Conservation (phyloP, 495 filamentous ascomycete genomes). For the Lentithecium fluviatile region DNA sequence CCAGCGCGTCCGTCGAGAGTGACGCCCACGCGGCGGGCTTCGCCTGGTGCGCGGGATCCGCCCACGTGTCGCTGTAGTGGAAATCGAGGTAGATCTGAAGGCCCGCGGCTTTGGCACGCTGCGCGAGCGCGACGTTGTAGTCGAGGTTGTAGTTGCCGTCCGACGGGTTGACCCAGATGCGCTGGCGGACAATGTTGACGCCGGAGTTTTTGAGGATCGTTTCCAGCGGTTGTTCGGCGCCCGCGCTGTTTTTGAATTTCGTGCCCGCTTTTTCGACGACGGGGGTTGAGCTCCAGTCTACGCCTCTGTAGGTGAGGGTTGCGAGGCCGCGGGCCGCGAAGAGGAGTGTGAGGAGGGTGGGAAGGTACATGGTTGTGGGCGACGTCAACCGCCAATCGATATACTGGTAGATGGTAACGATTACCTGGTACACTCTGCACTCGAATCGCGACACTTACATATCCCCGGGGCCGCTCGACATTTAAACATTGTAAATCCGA, state of each 20-base stretch:
- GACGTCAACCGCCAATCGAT: no score
- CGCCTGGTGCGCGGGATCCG: conserved; percentile 46
- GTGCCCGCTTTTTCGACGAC: conserved; percentile 63
- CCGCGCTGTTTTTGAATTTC: conserved; percentile 57
- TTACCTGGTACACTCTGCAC: no score
- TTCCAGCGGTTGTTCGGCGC: conserved; percentile 57
- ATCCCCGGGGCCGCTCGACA: no score
- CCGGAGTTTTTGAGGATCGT: conserved; percentile 61
- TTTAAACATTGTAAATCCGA: no score
- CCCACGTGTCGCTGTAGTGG: conserved; percentile 70
- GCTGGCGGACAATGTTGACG: conserved; percentile 69
- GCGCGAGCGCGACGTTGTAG: conserved; percentile 67
- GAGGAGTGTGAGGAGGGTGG: conserved; percentile 13
- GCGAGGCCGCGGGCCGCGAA: conserved; percentile 30
- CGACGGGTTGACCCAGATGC: conserved; percentile 69
- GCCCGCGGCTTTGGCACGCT: conserved; percentile 62
- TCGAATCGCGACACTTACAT: no score
- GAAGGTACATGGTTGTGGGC: conserved; percentile 14
- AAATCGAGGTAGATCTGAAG: conserved; percentile 67
- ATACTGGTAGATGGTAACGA: no score
- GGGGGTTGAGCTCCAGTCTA: conserved; percentile 70
- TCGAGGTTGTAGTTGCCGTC: conserved; percentile 65
- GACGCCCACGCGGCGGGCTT: conserved; percentile 39
- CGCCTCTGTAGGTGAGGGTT: conserved; percentile 62
- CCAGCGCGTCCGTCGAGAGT: conserved; percentile 31